Base-by-base conservation (phyloP, 1,139 yeast species). In the Pichia sp. region DNA sequence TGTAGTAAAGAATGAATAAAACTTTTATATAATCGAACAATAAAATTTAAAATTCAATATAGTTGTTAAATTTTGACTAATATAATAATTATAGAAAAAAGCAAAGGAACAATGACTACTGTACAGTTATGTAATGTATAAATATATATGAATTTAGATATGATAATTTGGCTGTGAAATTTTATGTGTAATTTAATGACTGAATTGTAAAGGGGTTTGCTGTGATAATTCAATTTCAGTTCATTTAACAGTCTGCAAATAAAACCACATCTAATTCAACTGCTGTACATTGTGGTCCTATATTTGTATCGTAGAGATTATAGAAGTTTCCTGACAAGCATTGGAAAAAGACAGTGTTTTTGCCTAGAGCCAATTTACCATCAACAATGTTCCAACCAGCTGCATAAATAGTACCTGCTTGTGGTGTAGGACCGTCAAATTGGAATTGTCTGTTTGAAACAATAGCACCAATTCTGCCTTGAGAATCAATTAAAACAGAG, bases 401-500 rank as follows among this genome's bases (percentile, higher is more conserved):
- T 61, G 92, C 90, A 69, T 79, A 83, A 67, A 83, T 80, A 55
- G 87, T 71, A 64, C 90, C 94, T 45, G 90, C 87, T 74, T 84
- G 94, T 60, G 92, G 90, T 68, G 89, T 86, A 55, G 92, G 94
- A 63, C 90, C 92, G 63, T 83, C 92, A 62, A 83, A 83, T 70
- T 83, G 92, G 79, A 83, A 82, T 72, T 83, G 92, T 71, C 82
- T 76, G 79, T 82, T 82, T 49, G 89, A 81, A 57, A 83, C 92
- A 66, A 83, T 82, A 48, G 87, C 76, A 60, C 90, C 90, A 55
- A 82, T 69, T 76, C 92, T 80, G 44, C 85, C 86, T 46, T 69
- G 57, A 41, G 74, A 62, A 62, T 83, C 92, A 40, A 69, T 72
- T 62, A 83, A 72, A 51, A 78, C 56, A 56, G 79, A 69, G 42